A percentile compares a stretch with the other conserved stretches of the same genome.
Conservation (phyloP, 2,329 filamentous ascomycete genomes). For the Nemania sp. region DNA sequence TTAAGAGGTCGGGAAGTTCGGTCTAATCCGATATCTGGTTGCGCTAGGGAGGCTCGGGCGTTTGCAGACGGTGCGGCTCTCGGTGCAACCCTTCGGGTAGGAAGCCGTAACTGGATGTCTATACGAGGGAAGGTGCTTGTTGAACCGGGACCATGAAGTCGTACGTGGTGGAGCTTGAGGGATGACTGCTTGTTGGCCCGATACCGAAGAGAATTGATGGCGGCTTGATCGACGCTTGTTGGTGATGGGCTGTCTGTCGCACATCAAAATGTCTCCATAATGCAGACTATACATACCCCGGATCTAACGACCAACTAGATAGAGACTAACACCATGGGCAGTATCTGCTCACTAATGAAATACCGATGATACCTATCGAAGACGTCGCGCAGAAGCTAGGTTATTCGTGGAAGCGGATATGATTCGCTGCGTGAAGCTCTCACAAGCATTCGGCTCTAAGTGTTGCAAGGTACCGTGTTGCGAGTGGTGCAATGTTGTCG, state of each 20-base stretch:
- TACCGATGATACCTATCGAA: constrained; percentile 9
- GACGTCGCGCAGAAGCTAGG: neutral
- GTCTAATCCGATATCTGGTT: constrained; percentile 21
- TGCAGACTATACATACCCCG: neutral
- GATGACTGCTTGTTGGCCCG: constrained; percentile 2
- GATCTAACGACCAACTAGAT: constrained; percentile 7
- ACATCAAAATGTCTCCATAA: constrained; percentile 1
- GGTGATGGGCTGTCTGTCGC: constrained; percentile 1
- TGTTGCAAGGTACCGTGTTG: constrained; percentile 1
- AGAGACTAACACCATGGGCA: neutral
- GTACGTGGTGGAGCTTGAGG: constrained; percentile 7
- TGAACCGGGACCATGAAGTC: constrained; percentile 22
- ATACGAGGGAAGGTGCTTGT: constrained; percentile 31
- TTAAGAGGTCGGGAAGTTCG: neutral
- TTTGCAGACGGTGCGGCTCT: constrained; percentile 34
- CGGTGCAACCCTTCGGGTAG: constrained; percentile 27
- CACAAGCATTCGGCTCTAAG: neutral
- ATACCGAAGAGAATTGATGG: constrained; percentile 7
- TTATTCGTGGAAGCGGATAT: neutral
- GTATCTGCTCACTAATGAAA: constrained; percentile 14
- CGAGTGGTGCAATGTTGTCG: constrained; percentile 16
- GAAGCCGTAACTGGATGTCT: constrained; percentile 32
- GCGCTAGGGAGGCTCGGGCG: constrained; percentile 20
- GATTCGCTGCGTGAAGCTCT: neutral
- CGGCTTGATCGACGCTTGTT: constrained; percentile 5